Percentiles rank a stretch among this genome's conserved stretches.
Conservation (phyloP, 2,329 filamentous ascomycete species). For the Achaetomium macrosporum region DNA sequence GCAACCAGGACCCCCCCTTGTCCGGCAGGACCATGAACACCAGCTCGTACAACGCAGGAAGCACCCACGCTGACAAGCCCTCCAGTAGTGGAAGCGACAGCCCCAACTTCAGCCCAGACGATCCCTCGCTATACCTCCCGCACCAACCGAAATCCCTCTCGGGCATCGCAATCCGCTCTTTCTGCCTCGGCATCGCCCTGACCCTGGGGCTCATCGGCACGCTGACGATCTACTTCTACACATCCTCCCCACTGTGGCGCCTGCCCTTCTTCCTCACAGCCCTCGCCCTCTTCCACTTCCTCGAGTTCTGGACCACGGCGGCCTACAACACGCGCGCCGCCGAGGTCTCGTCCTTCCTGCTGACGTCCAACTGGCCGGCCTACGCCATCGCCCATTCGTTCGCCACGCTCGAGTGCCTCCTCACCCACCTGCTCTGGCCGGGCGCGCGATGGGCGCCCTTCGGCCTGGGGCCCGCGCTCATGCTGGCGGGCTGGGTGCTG, state of each 20-base stretch:
- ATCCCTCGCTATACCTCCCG: slow-evolving; percentile 33
- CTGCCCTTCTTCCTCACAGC: slow-evolving; percentile 60
- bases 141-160: slow-evolving; percentile 51
- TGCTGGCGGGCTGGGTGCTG: slow-evolving; percentile 56
- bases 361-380: slow-evolving; percentile 75
- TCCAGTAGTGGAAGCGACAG: neutral
- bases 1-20: neutral
- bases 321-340: slow-evolving; percentile 72
- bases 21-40: neutral
- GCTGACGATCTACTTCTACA: slow-evolving; percentile 31
- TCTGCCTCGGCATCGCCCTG: slow-evolving; percentile 45
- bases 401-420: slow-evolving; percentile 66
- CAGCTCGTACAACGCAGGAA: neutral
- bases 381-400: slow-evolving; percentile 78
- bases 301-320: slow-evolving; percentile 91
- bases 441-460: slow-evolving; percentile 41
- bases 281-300: slow-evolving; percentile 83
- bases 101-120: slow-evolving; percentile 5
- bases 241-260: slow-evolving; percentile 51
- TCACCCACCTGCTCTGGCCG: slow-evolving; percentile 54
- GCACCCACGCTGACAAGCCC: neutral
- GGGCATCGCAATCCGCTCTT: slow-evolving; percentile 54
- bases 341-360: slow-evolving; percentile 69
- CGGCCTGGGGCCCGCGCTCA: slow-evolving; percentile 36
- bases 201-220: slow-evolving; percentile 33